These are phyloP conservation scores for Carex myosuroides DNA, from an alignment of 176 grass and related monocot species.

Conservation along the genomic window DNA sequence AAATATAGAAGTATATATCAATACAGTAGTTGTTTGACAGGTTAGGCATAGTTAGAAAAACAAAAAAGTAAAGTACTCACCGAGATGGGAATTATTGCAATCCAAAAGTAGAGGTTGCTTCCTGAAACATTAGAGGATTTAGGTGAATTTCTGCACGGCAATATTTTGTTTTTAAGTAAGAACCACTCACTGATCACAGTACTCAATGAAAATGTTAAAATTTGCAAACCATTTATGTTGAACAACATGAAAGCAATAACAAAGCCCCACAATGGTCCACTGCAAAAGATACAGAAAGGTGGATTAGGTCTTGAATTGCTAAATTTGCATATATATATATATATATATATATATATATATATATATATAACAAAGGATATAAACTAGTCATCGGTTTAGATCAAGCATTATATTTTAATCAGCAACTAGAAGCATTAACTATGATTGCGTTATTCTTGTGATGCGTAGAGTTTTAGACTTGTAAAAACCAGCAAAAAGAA, in stretches of 20 bases:
- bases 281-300: conserved; percentile 36
- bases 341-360: not conserved
- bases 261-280: conserved; percentile 86
- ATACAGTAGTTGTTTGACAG: not conserved
- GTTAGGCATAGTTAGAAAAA: not conserved
- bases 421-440: not conserved
- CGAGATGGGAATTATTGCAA: conserved; percentile 82
- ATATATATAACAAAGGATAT: not conserved
- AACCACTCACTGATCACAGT: not conserved
- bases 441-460: not conserved
- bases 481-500: not conserved
- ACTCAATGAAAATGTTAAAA: conserved; percentile 1
- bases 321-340: not conserved
- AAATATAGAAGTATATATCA: not conserved
- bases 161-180: not conserved
- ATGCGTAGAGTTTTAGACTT: not conserved
- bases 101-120: conserved; percentile 97
- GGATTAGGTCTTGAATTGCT: conserved; percentile 9
- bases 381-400: not conserved
- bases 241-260: conserved; percentile 96
- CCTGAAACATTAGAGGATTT: conserved; percentile 45
- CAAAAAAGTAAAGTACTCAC: conserved; percentile 36
- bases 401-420: not conserved
- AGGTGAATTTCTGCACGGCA: not conserved
- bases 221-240: conserved; percentile 62